These are phyloP conservation scores for Smittium culicis DNA, from an alignment of 371 early-diverging fungal species.

Conservation along the genomic window DNA sequence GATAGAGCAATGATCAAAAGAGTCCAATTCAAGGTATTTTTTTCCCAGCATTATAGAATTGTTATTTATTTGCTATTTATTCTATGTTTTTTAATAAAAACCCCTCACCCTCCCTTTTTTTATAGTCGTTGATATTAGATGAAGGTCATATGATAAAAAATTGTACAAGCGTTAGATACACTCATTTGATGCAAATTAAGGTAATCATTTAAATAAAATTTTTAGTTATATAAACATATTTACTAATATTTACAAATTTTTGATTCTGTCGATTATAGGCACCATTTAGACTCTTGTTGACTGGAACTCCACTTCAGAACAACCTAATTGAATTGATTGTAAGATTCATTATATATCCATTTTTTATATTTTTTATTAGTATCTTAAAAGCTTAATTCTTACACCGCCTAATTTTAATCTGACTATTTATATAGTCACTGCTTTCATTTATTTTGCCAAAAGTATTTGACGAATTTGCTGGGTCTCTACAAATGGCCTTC, in stretches of 20 bases:
- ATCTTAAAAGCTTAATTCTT: background rate
- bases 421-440: constrained; percentile 43
- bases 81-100: background rate
- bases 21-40: constrained; percentile 15
- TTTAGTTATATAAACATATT: background rate
- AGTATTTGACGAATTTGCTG: constrained; percentile 52
- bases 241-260: background rate
- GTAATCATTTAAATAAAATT: constrained; percentile 2
- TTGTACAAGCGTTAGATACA: constrained; percentile 64
- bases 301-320: constrained; percentile 80
- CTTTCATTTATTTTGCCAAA: constrained; percentile 87
- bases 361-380: background rate
- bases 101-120: background rate
- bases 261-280: constrained; percentile 17
- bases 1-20: constrained; percentile 59
- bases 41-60: constrained; percentile 14
- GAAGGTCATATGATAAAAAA: constrained; percentile 93
- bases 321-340: constrained; percentile 55
- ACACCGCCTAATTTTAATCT: background rate
- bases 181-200: constrained; percentile 53
- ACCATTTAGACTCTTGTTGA: constrained; percentile 54
- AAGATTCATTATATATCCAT: too few species aligned
- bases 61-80: background rate
- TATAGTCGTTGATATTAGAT: constrained; percentile 65
- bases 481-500: constrained; percentile 30